A percentile compares a stretch with the other conserved stretches of the same genome.
phyloP scores from a whole-genome alignment of 306 rosid species.

The Arachis stenosperma region DNA sequence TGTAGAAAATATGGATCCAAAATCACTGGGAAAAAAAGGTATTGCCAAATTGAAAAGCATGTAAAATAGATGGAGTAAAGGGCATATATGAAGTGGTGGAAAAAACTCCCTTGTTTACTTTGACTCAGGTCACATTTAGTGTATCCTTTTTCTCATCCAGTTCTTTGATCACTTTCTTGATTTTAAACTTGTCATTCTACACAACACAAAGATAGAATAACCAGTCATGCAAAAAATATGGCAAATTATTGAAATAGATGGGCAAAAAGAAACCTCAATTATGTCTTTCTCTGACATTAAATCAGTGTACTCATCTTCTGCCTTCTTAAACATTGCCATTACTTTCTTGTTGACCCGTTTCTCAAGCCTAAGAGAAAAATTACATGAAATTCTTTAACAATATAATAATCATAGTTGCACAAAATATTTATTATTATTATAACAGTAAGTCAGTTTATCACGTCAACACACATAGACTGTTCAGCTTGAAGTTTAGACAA shows the following conservation, averaged over 20 bases:
- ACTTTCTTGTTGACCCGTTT: too few species aligned
- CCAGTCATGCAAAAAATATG: conserved; percentile 35
- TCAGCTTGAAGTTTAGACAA: conserved; percentile 64
- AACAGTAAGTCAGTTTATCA: conserved; percentile 18
- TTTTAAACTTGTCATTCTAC: conserved; percentile 93
- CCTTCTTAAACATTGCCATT: too few species aligned
- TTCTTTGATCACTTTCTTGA: conserved; percentile 96
- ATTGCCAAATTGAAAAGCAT: conserved; percentile 20
- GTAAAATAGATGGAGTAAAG: conserved; percentile 10
- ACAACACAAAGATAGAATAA: conserved; percentile 43
- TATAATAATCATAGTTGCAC: conserved; percentile 9
- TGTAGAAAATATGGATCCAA: conserved; percentile 95
- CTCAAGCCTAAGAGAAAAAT: conserved; percentile 68
- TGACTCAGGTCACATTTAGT: conserved; percentile 85
- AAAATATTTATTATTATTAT: not conserved
- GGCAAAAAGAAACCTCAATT: conserved; percentile 69
- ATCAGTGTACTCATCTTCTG: conserved; percentile 95
- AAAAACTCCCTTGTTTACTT: conserved; percentile 74
- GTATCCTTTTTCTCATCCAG: conserved; percentile 99
- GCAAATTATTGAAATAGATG: conserved; percentile 21
- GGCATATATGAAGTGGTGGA: conserved; percentile 14
- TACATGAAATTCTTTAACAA: conserved; percentile 1
- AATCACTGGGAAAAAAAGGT: conserved; percentile 60
- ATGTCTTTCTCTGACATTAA: conserved; percentile 91
- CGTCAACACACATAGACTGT: conserved; percentile 77